A percentile compares a stretch with the other conserved stretches of the same genome.
These are phyloP conservation scores for Thymus quinquecostatus DNA, from an alignment of 257 asterid species.

Conservation along the genomic window DNA sequence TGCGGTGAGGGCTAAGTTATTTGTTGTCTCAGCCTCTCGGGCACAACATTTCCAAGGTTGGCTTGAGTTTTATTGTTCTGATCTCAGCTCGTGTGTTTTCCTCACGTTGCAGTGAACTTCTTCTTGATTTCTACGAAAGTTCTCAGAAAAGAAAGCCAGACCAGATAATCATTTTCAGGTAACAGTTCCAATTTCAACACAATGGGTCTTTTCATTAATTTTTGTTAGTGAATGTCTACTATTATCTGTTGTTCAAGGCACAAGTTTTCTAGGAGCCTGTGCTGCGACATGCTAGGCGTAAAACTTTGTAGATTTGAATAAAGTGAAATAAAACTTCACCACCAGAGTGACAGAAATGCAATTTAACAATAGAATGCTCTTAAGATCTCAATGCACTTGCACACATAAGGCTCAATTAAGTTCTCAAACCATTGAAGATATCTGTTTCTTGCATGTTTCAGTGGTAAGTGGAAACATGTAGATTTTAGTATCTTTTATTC, in stretches of 20 bases:
- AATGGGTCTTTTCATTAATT: neutral
- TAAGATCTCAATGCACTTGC: neutral
- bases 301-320: neutral
- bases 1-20: constrained; percentile 50
- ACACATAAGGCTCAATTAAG: neutral
- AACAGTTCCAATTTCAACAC: constrained; percentile 10
- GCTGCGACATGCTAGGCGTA: neutral
- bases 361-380: neutral
- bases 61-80: neutral
- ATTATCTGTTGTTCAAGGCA: neutral
- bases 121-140: constrained; percentile 71
- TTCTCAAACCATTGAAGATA: neutral
- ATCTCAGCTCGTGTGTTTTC: neutral
- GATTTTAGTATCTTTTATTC: no score
- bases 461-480: no score
- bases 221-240: neutral
- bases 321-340: no score
- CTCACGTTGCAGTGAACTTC: constrained; percentile 64
- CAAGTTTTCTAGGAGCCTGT: neutral
- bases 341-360: neutral
- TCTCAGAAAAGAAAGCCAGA: constrained; percentile 85
- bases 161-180: constrained; percentile 87
- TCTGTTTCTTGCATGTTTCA: no score
- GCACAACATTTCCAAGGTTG: neutral
- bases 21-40: neutral